Conservation (phyloP, 371 early-diverging fungal species). For the Dipsacomyces acuminosporus region DNA sequence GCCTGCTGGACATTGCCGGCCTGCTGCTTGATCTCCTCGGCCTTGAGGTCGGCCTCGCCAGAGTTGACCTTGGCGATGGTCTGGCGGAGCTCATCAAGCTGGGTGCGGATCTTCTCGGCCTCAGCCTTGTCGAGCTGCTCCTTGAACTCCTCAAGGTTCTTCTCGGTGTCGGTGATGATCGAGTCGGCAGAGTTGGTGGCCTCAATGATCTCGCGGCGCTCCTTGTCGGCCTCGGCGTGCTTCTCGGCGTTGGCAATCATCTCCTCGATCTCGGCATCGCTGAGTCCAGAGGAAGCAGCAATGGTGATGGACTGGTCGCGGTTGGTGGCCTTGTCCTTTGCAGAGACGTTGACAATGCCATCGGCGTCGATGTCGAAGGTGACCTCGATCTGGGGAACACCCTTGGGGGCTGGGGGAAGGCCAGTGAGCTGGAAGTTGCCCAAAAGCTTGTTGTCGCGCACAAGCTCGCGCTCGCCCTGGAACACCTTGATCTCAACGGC, state of each 20-base stretch:
- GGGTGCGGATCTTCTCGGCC: slow-evolving; percentile 71
- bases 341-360: slow-evolving; percentile 98
- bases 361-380: slow-evolving; percentile 99
- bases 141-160: slow-evolving; percentile 91
- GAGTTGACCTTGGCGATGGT: slow-evolving; percentile 59
- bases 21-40: slow-evolving; percentile 63
- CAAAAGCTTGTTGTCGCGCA: slow-evolving; percentile 95
- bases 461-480: slow-evolving; percentile 99
- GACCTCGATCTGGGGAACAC: slow-evolving; percentile 92
- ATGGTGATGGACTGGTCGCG: slow-evolving; percentile 95
- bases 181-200: slow-evolving; percentile 91
- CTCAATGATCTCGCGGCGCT: slow-evolving; percentile 89
- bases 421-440: slow-evolving; percentile 95
- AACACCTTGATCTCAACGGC: slow-evolving; percentile 97
- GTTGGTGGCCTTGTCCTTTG: slow-evolving; percentile 96
- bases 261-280: slow-evolving; percentile 91
- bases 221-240: slow-evolving; percentile 87
- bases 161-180: slow-evolving; percentile 86
- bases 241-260: slow-evolving; percentile 93
- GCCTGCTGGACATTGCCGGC: slow-evolving; percentile 74
- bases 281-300: slow-evolving; percentile 95
- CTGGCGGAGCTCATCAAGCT: slow-evolving; percentile 69
- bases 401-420: slow-evolving; percentile 85
- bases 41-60: slow-evolving; percentile 54
- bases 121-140: slow-evolving; percentile 83